These are phyloP conservation scores for Thraustochytrium striatum DNA, from an alignment of 352 stramenopile genomes.

Conservation along the genomic window DNA sequence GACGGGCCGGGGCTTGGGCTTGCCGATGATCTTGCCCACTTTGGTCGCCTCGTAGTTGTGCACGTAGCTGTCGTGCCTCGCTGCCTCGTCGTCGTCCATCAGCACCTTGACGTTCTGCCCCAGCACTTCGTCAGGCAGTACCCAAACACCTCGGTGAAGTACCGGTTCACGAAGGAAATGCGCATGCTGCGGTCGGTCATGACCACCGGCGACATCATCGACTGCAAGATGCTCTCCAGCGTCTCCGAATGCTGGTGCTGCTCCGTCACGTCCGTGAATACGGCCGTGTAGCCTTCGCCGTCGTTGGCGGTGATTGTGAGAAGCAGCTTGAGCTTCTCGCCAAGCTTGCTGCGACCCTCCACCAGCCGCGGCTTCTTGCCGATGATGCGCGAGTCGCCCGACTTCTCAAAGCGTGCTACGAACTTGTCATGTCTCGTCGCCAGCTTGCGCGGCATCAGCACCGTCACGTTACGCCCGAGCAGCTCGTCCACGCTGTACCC, in stretches of 20 bases:
- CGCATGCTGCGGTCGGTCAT: neutral
- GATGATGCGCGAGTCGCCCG: conserved; percentile 4
- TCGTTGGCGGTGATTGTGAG: neutral
- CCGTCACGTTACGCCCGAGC: neutral
- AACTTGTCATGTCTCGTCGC: neutral
- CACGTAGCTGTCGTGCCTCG: neutral
- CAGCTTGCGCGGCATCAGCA: neutral
- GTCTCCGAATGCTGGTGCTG: neutral
- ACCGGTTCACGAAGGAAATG: conserved; percentile 10
- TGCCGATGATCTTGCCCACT: conserved; percentile 1
- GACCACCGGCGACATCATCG: conserved; percentile 26
- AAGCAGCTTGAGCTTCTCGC: neutral
- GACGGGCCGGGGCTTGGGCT: neutral
- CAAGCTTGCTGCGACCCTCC: neutral
- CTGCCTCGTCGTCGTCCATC: neutral
- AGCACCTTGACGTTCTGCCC: conserved; percentile 26
- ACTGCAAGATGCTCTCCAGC: neutral
- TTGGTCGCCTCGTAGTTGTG: neutral
- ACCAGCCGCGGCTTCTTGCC: conserved; percentile 21
- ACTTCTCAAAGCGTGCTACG: neutral
- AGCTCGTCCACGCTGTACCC: neutral
- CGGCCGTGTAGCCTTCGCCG: conserved; percentile 3
- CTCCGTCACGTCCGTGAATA: conserved; percentile 21
- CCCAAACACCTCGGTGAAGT: conserved; percentile 8
- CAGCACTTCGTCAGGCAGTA: conserved; percentile 11